Percentiles rank a stretch among this genome's conserved stretches.
Conservation (phyloP, 208 protist species). For the Trypanosoma caninum region DNA sequence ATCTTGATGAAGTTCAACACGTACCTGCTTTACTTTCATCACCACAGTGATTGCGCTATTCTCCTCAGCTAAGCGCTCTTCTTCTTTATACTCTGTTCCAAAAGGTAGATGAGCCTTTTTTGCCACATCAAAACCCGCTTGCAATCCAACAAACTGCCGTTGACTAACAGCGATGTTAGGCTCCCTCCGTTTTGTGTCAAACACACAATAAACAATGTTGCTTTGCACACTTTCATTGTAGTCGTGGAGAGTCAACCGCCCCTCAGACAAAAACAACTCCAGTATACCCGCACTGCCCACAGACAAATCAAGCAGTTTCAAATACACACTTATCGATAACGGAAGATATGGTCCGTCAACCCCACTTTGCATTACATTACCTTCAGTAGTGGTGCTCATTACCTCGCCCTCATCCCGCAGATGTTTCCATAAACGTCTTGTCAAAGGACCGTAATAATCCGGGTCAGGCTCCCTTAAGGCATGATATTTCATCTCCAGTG, state of each 20-base stretch:
- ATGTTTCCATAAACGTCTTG: slow-evolving; percentile 24
- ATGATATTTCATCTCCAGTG: slow-evolving; percentile 23
- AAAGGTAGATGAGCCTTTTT: slow-evolving; percentile 14
- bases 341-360: slow-evolving; percentile 24
- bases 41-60: slow-evolving; percentile 16
- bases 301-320: slow-evolving; percentile 20
- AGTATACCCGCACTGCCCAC: slow-evolving; percentile 15
- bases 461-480: slow-evolving; percentile 17
- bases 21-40: slow-evolving; percentile 5
- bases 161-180: slow-evolving; percentile 20
- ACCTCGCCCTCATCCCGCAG: slow-evolving; percentile 15
- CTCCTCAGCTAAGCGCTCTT: slow-evolving; percentile 8
- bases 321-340: slow-evolving; percentile 21
- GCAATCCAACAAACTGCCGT: neutral
- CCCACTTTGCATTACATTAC: neutral
- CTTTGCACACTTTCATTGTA: slow-evolving; percentile 16
- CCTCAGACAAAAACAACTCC: slow-evolving; percentile 22
- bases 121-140: neutral
- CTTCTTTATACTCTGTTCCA: slow-evolving; percentile 8
- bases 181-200: slow-evolving; percentile 17
- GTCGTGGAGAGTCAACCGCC: slow-evolving; percentile 22
- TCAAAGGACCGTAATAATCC: slow-evolving; percentile 26
- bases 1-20: slow-evolving; percentile 16
- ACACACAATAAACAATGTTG: slow-evolving; percentile 18
- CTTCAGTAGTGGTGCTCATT: neutral